A percentile compares a stretch with the other conserved stretches of the same genome.
phyloP scores from a whole-genome alignment of 2,329 filamentous ascomycete species.

The Trichophaea hybrida region DNA sequence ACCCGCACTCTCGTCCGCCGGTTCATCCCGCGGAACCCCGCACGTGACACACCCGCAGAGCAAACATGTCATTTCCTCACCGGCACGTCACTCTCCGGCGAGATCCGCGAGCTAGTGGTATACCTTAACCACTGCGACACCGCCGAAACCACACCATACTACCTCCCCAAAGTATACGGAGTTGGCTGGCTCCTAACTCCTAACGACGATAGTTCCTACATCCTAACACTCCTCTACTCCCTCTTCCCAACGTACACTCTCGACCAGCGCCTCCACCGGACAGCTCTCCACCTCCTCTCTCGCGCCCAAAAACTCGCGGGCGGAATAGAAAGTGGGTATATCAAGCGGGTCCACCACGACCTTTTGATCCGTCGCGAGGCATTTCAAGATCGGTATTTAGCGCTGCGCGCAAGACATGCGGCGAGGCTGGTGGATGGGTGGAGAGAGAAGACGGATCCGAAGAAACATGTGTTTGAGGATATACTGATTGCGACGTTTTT shows the following conservation, averaged over 20 bases:
- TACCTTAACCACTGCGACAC: slow-evolving; percentile 60
- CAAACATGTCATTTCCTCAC: slow-evolving; percentile 70
- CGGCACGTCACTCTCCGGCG: slow-evolving; percentile 28
- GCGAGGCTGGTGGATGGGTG: slow-evolving; percentile 55
- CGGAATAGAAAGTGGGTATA: slow-evolving; percentile 50
- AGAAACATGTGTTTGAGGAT: slow-evolving; percentile 92
- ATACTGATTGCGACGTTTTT: slow-evolving; percentile 80
- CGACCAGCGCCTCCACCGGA: slow-evolving; percentile 44
- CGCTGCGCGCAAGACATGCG: slow-evolving; percentile 68
- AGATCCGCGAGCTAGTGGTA: slow-evolving; percentile 42
- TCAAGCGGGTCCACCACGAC: slow-evolving; percentile 75
- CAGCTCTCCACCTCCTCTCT: slow-evolving; percentile 52
- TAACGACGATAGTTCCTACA: slow-evolving; percentile 39
- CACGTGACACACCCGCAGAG: slow-evolving; percentile 57
- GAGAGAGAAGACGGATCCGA: slow-evolving; percentile 74
- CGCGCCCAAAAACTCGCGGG: slow-evolving; percentile 61
- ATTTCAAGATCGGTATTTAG: slow-evolving; percentile 69
- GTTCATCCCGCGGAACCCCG: slow-evolving; percentile 67
- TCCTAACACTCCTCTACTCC: slow-evolving; percentile 47
- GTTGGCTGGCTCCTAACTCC: slow-evolving; percentile 53
- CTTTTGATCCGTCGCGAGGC: slow-evolving; percentile 58
- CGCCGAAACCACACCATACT: slow-evolving; percentile 60
- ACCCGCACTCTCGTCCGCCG: slow-evolving; percentile 56
- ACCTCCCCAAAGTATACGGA: slow-evolving; percentile 63
- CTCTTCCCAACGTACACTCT: slow-evolving; percentile 33